Percentiles rank a stretch among this genome's conserved stretches.
These are phyloP conservation scores for Beta macrorhiza DNA, from an alignment of 179 eudicot genomes.

Conservation along the genomic window DNA sequence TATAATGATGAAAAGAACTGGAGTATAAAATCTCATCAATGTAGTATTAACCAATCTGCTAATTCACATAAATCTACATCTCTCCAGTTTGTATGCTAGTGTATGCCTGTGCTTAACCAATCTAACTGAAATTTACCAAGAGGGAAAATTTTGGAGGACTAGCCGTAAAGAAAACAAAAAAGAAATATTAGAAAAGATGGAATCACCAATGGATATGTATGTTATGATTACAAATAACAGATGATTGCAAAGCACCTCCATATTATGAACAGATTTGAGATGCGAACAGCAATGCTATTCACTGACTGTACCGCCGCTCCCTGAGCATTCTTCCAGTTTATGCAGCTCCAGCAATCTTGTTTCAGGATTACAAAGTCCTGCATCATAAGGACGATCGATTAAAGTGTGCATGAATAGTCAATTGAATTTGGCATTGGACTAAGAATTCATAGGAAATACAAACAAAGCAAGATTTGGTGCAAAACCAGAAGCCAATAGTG, in stretches of 20 bases:
- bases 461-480: too few species aligned
- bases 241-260: constrained; percentile 1
- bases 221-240: not conserved
- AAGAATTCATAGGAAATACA: not conserved
- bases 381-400: not conserved
- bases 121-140: not conserved
- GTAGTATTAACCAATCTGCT: not conserved
- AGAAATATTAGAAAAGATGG: not conserved
- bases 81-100: constrained; percentile 15
- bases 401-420: not conserved
- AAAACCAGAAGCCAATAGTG: not conserved
- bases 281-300: constrained; percentile 24
- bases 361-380: constrained; percentile 90
- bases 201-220: not conserved
- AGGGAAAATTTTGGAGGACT: not conserved
- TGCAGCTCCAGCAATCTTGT: constrained; percentile 80
- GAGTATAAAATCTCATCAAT: not conserved
- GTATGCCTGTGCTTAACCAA: not conserved
- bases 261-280: not conserved
- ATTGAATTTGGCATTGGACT: not conserved
- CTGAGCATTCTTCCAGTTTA: constrained; percentile 57
- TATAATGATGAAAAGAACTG: not conserved
- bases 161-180: not conserved
- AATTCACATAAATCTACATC: constrained; percentile 22
- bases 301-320: constrained; percentile 53